Base-by-base conservation (phyloP, 495 filamentous ascomycete species). In the Talaromyces stipitatus region DNA sequence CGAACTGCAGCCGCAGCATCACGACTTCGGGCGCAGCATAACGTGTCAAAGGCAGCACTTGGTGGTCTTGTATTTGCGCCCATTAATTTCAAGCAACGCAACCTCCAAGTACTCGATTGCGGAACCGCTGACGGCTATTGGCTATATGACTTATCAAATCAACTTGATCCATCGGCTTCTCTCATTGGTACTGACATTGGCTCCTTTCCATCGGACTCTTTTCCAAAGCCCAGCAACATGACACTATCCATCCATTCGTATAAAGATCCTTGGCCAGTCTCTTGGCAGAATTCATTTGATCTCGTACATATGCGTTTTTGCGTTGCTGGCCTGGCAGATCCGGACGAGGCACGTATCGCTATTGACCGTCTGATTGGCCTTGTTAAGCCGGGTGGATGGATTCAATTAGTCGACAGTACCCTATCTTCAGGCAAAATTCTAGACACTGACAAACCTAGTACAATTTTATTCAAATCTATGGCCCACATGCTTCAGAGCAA, bases 381-480 rank as follows among this genome's bases (percentile, higher is more conserved):
- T 10, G 20, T 48, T 9, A 48, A 26, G 24, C 45, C 45, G 2
- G 45, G 45, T 27, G 45, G 45, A 48, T 48, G 45, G 45, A 48
- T 48, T 12, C 45, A 48, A n/a, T 3, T 48, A 24, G 45, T 48
- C 0, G 45, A 48, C 10, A 48, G 45, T 14, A 48, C 45, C 2
- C 24, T 48, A 20, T 24, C 24, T 11, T 48, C 45, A 11, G 45
- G 45, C 6, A 26, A 48, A 18, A 48, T 48, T 48, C 45, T 48
- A 5, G 18, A 14, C 7, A 48, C 11, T 3, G 45, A 48, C 45
- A 48, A 48, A 27, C 45, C 45, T 20, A 48, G 45, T 26, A 48
- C 45, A n/a, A 48, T 48, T 26, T 18, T 48, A 12, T 48, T 48
- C 45, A 48, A 48, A 48, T 48, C 45, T 48, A 48, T 48, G 45